Base-by-base conservation (phyloP, 345 rosid species). In the Pelargonium nanum region DNA sequence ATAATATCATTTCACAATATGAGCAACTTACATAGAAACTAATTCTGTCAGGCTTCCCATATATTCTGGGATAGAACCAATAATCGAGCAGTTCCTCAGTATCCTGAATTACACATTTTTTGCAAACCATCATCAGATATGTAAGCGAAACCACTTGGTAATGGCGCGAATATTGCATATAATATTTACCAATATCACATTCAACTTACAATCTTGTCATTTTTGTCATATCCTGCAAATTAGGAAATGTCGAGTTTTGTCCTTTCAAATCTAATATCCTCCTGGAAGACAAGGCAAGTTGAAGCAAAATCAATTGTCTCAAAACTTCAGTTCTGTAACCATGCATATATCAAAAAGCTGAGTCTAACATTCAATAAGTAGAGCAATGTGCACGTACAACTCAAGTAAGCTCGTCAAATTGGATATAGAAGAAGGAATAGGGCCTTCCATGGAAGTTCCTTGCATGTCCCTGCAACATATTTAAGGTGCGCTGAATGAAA, bases 401-500 rank as follows among this genome's bases (percentile, higher is more conserved):
- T 73, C 70, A 0, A 53, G 19, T 62, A 89, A 75, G 53, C 68
- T 84, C 56, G 12, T 75, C 70, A 93, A 68, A 61, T 40, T 59
- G 30, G 96, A 85, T 55, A 85, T 65, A 34, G 72, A 34, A 66
- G 86, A 58, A 51, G 97, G 97, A 65, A 93, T 78, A 23, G 99
- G 96, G 26, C 99, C 99, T 70, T 76, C 80, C 90, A 89, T 70
- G 26, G 88, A 79, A 56, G 94, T 84, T 21, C 99, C 97, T 64
- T 93, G 90, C 76, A 85, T 59, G 76, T 85, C 75, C 57, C 96
- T 93, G 73, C 57, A 72, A 63, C 3, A 40, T 40, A 40, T 40
- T 40, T 40, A 22, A 32, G 9, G 63, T 54, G 15, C 10, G 48
- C 48, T 40, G 22, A 8, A 12, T 55, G 0, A 55, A 40, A 40